These are phyloP conservation scores for Selenicereus undatus DNA, from an alignment of 148 eudicot species.

Conservation along the genomic window DNA sequence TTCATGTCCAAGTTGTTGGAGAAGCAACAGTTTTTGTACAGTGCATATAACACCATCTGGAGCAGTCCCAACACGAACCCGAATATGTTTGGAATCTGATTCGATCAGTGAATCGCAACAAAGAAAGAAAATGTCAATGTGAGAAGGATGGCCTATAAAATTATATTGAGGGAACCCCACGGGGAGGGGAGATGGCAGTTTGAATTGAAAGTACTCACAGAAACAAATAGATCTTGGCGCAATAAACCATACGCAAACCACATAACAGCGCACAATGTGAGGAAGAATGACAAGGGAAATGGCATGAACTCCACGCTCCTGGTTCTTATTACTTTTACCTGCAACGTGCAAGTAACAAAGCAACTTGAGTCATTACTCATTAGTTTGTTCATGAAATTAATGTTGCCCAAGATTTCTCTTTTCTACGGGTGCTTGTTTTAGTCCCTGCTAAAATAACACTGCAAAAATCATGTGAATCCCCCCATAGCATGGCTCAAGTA, in stretches of 20 bases:
- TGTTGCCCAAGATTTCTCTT: too few species aligned
- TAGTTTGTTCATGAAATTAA: too few species aligned
- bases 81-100: constrained; percentile 43
- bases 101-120: neutral
- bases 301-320: constrained; percentile 73
- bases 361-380: neutral
- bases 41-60: constrained; percentile 46
- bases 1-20: constrained; percentile 6
- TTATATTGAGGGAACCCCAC: too few species aligned
- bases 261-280: constrained; percentile 53
- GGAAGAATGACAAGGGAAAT: constrained; percentile 52
- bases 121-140: neutral
- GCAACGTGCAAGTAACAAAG: neutral
- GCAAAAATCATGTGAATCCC: too few species aligned
- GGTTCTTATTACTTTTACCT: constrained; percentile 58
- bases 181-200: too few species aligned
- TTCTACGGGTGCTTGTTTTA: too few species aligned
- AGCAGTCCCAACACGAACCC: constrained; percentile 49
- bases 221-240: constrained; percentile 39
- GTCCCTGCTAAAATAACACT: too few species aligned
- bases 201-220: constrained; percentile 31
- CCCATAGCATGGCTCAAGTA: too few species aligned
- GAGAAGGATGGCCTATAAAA: too few species aligned
- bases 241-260: constrained; percentile 67
- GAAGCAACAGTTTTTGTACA: constrained; percentile 35